Evolutionary conservation across 345 rosid genomes (phyloP).

Genomic region (Eucalyptus pauciflora): DNA sequence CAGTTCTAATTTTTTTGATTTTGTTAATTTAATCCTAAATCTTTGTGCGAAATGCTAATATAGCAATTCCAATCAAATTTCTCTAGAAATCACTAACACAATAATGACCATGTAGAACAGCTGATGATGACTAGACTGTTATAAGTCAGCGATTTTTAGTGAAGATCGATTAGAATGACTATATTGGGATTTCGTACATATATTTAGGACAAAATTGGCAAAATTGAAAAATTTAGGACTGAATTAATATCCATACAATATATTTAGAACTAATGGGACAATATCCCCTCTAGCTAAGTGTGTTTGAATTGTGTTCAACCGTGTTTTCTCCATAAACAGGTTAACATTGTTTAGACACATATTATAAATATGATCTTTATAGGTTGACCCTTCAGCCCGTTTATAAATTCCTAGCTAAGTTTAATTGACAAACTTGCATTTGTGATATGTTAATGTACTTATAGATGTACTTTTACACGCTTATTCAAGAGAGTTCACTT

Average conservation of each 20-base stretch:
- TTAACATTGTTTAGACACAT: not conserved
- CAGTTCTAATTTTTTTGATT: fast-evolving
- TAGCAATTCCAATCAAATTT: not conserved
- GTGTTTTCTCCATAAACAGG: not conserved
- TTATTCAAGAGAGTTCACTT: not conserved
- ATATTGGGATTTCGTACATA: fast-evolving
- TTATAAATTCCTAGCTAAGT: not conserved
- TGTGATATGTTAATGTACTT: not conserved
- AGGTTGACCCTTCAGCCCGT: not conserved
- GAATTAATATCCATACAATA: fast-evolving
- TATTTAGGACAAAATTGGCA: not conserved
- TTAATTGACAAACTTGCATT: not conserved
- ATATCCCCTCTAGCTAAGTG: not conserved
- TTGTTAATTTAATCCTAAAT: fast-evolving
- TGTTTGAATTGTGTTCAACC: not conserved
- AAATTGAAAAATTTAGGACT: not conserved
- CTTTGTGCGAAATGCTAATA: fast-evolving
- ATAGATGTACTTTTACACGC: not conserved
- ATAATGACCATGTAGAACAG: fast-evolving
- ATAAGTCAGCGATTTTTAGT: fast-evolving
- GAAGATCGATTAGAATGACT: not conserved
- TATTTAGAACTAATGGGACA: not conserved
- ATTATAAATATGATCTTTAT: not conserved
- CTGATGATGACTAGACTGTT: fast-evolving
- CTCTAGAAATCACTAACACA: fast-evolving